Evolutionary conservation across 2,329 filamentous ascomycete genomes (phyloP).

Genomic region (Xylariaceae sp.): DNA sequence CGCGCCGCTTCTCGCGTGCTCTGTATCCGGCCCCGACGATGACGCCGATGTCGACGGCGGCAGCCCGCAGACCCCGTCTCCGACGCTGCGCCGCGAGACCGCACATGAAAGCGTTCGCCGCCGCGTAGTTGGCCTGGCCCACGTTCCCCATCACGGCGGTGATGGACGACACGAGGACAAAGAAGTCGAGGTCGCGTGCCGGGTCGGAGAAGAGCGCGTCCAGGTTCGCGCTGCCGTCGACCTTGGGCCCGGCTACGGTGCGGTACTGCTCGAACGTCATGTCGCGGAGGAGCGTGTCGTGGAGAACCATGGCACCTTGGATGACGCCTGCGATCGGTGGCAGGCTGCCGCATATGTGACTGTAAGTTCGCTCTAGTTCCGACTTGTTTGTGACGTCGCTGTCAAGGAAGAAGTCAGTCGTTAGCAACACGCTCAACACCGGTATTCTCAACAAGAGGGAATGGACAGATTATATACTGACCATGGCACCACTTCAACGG

Average conservation of each 20-base stretch:
- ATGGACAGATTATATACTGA: conserved; percentile 1
- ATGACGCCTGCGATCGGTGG: conserved; percentile 20
- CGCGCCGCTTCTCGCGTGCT: neutral
- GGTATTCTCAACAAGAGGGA: no score
- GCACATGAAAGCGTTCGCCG: conserved; percentile 34
- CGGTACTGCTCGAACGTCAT: conserved; percentile 17
- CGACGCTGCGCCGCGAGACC: conserved; percentile 28
- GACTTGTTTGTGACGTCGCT: conserved; percentile 15
- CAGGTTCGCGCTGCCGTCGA: conserved; percentile 12
- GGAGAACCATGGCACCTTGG: conserved; percentile 22
- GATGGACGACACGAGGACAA: conserved; percentile 30
- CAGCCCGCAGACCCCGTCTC: conserved; percentile 27
- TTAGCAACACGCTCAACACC: no score
- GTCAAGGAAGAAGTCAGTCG: neutral
- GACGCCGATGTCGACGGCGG: conserved; percentile 32
- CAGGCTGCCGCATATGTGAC: neutral
- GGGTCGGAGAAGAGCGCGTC: conserved; percentile 1
- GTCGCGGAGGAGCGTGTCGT: conserved; percentile 14
- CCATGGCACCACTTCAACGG: conserved; percentile 7
- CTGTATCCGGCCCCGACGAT: conserved; percentile 25
- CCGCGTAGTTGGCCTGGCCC: conserved; percentile 32
- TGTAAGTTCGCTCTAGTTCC: conserved; percentile 4
- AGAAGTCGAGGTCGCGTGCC: conserved; percentile 30
- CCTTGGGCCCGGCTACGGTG: conserved; percentile 16
- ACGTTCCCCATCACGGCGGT: conserved; percentile 23